These are phyloP conservation scores for Aspergillus spinulosporus DNA, from an alignment of 2,329 filamentous ascomycete genomes.

Conservation along the genomic window DNA sequence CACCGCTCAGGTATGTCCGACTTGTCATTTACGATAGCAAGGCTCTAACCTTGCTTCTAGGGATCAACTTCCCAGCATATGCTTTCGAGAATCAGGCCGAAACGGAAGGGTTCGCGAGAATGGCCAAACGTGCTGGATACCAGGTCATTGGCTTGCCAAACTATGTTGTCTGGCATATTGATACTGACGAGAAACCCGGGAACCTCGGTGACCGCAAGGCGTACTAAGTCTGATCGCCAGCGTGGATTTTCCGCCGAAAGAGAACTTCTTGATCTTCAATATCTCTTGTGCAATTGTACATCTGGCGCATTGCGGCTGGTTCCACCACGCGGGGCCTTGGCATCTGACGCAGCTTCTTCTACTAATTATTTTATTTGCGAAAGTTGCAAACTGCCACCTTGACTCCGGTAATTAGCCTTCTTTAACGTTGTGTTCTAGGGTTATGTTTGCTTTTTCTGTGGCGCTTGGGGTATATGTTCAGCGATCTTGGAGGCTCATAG, in stretches of 20 bases:
- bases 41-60: slow-evolving; percentile 55
- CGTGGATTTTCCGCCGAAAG: slow-evolving; percentile 3
- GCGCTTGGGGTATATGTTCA: slow-evolving; percentile 39
- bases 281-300: slow-evolving; percentile 21
- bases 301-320: slow-evolving; percentile 19
- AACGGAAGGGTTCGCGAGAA: slow-evolving; percentile 97
- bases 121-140: slow-evolving; percentile 95
- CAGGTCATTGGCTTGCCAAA: slow-evolving; percentile 90
- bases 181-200: slow-evolving; percentile 90
- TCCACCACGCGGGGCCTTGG: slow-evolving; percentile 16
- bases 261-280: slow-evolving; percentile 1
- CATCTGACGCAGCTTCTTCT: slow-evolving; percentile 21
- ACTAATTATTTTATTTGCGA: slow-evolving; percentile 23
- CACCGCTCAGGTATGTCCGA: slow-evolving; percentile 70
- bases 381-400: slow-evolving; percentile 30
- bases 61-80: slow-evolving; percentile 96
- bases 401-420: slow-evolving; percentile 38
- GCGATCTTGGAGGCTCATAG: slow-evolving; percentile 32
- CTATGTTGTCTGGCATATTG: slow-evolving; percentile 98
- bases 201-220: slow-evolving; percentile 56
- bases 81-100: slow-evolving; percentile 98
- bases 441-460: slow-evolving; percentile 30
- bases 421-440: slow-evolving; percentile 34
- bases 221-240: slow-evolving; percentile 29
- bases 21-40: background rate